A percentile compares a stretch with the other conserved stretches of the same genome.
Conservation (phyloP, 495 filamentous ascomycete species). For the Thermothielavioides terrestris region DNA sequence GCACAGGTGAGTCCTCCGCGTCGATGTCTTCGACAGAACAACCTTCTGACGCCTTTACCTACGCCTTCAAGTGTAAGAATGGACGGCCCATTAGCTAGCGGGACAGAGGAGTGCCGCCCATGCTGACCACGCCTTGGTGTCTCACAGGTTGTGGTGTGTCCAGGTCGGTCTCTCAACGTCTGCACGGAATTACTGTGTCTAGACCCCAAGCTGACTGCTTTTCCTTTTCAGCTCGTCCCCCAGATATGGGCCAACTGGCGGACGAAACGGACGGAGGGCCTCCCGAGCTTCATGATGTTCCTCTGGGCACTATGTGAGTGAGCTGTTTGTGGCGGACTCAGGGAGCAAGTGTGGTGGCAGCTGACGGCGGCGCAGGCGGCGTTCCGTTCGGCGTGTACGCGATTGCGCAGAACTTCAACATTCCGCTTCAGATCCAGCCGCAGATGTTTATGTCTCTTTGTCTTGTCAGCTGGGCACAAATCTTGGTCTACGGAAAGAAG, state of each 20-base stretch:
- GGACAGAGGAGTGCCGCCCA: too few relatives aligned
- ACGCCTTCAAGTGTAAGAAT: slow-evolving; percentile 10
- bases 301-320: slow-evolving; percentile 59
- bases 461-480: slow-evolving; percentile 59
- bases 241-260: slow-evolving; percentile 66
- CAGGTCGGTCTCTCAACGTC: slow-evolving; percentile 27
- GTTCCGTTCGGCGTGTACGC: slow-evolving; percentile 40
- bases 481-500: slow-evolving; percentile 54
- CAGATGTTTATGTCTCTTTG: slow-evolving; percentile 59
- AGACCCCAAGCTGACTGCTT: neutral
- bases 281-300: slow-evolving; percentile 67
- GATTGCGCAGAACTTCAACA: slow-evolving; percentile 56
- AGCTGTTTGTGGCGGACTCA: too few relatives aligned
- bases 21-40: too few relatives aligned
- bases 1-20: slow-evolving; percentile 28
- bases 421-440: slow-evolving; percentile 66
- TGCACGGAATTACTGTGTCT: too few relatives aligned
- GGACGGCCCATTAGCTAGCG: neutral
- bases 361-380: slow-evolving; percentile 27
- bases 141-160: slow-evolving; percentile 38
- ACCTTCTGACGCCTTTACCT: neutral
- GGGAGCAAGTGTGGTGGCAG: too few relatives aligned
- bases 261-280: slow-evolving; percentile 61
- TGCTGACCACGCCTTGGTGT: neutral
- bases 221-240: slow-evolving; percentile 29